A percentile compares a stretch with the other conserved stretches of the same genome.
These are phyloP conservation scores for Prunus fruticosa DNA, from an alignment of 306 rosid genomes.

Conservation along the genomic window DNA sequence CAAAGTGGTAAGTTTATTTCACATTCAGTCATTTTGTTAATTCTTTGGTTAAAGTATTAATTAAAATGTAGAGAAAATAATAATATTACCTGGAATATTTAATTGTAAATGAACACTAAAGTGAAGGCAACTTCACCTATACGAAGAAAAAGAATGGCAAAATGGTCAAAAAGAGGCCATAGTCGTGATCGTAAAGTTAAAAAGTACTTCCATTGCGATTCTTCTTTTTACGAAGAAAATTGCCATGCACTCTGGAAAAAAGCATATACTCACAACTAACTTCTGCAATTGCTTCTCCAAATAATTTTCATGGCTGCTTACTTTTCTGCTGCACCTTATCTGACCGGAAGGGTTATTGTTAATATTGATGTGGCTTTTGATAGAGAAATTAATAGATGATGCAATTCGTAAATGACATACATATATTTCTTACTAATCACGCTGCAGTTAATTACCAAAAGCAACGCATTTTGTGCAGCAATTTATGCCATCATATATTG, in stretches of 20 bases:
- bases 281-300: not conserved
- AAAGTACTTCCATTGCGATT: not conserved
- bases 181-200: constrained; percentile 30
- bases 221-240: constrained; percentile 6
- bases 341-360: too few species aligned
- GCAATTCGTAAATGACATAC: too few species aligned
- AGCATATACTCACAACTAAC: not conserved
- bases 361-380: too few species aligned
- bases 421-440: too few species aligned
- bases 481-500: too few species aligned
- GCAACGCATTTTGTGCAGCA: too few species aligned
- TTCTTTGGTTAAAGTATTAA: not conserved
- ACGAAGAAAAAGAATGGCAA: constrained; percentile 9
- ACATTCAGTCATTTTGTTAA: not conserved
- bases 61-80: not conserved
- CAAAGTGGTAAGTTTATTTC: not conserved
- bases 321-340: too few species aligned
- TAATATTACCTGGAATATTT: not conserved
- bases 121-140: not conserved
- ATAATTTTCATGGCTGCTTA: not conserved
- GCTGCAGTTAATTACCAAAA: too few species aligned
- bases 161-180: constrained; percentile 47
- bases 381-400: too few species aligned
- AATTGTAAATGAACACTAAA: not conserved
- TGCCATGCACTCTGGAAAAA: not conserved